Conservation (phyloP, 2,329 filamentous ascomycete species). For the Ophiognomonia clavigignenti-juglandacearum region DNA sequence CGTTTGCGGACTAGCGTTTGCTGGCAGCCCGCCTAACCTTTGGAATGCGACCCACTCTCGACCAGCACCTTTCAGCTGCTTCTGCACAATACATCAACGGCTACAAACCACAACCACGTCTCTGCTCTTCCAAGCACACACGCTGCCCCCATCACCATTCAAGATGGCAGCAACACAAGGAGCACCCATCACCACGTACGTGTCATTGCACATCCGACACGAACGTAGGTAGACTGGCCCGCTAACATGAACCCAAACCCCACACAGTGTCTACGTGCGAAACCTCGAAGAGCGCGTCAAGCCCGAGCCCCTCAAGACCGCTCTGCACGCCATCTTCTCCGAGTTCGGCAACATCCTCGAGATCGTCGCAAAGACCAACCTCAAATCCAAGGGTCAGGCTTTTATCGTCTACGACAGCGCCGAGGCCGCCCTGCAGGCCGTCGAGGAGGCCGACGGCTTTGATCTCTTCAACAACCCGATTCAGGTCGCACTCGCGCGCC, state of each 20-base stretch:
- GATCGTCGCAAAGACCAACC: constrained; percentile 68
- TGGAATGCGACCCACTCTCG: no score
- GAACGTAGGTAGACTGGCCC: constrained; percentile 26
- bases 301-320: constrained; percentile 67
- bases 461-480: constrained; percentile 90
- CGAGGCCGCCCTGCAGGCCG: constrained; percentile 74
- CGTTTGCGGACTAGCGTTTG: no score
- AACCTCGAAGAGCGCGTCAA: constrained; percentile 94
- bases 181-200: constrained; percentile 60
- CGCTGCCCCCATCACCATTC: not conserved
- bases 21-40: no score
- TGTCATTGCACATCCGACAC: constrained; percentile 71
- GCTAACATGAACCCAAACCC: constrained; percentile 30
- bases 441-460: constrained; percentile 89
- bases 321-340: constrained; percentile 73
- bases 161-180: constrained; percentile 34
- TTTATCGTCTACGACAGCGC: constrained; percentile 85
- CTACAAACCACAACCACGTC: no score
- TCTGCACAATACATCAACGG: no score
- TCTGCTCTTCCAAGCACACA: not conserved
- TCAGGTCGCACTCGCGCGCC: constrained; percentile 75
- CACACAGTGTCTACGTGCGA: constrained; percentile 59
- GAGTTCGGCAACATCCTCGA: constrained; percentile 82
- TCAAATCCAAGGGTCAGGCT: constrained; percentile 91
- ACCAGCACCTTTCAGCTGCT: no score